These are phyloP conservation scores for Aspergillus conjunctus DNA, from an alignment of 495 filamentous ascomycete species.

Conservation along the genomic window DNA sequence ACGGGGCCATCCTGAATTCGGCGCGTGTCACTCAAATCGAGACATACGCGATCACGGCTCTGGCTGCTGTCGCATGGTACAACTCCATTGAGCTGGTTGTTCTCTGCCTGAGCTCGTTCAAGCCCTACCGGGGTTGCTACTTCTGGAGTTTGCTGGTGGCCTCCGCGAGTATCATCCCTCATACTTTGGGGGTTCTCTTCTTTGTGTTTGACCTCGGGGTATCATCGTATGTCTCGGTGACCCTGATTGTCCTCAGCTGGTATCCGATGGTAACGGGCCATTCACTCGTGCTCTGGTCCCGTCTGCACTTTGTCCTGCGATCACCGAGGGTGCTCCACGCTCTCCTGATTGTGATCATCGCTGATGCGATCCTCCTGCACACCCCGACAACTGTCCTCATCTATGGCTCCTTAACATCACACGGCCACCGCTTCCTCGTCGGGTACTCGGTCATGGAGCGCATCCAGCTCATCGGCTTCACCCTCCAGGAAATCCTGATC, in stretches of 20 bases:
- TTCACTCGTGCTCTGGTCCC: constrained; percentile 52
- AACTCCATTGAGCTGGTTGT: constrained; percentile 50
- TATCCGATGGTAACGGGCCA: constrained; percentile 52
- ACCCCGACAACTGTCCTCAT: constrained; percentile 45
- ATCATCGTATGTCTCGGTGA: constrained; percentile 39
- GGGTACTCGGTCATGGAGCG: constrained; percentile 55
- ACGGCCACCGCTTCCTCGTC: constrained; percentile 28
- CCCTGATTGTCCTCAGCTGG: constrained; percentile 47
- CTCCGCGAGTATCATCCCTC: constrained; percentile 42
- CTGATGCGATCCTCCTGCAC: constrained; percentile 47
- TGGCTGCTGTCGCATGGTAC: constrained; percentile 49
- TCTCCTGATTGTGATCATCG: constrained; percentile 46
- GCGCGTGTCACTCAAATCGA: constrained; percentile 6
- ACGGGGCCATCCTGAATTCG: background rate
- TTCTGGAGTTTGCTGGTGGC: constrained; percentile 55
- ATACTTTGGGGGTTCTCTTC: constrained; percentile 48
- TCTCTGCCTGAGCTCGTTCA: constrained; percentile 52
- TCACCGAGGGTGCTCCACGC: constrained; percentile 35
- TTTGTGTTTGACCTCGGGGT: constrained; percentile 41
- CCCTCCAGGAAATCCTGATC: constrained; percentile 57
- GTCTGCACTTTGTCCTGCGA: constrained; percentile 49
- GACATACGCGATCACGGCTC: constrained; percentile 36
- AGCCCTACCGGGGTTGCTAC: constrained; percentile 47
- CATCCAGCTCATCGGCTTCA: constrained; percentile 55
- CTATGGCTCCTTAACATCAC: constrained; percentile 35